A percentile compares a stretch with the other conserved stretches of the same genome.
Evolutionary conservation across 1,139 yeast genomes (phyloP).

Genomic region (Pichia norvegensis): DNA sequence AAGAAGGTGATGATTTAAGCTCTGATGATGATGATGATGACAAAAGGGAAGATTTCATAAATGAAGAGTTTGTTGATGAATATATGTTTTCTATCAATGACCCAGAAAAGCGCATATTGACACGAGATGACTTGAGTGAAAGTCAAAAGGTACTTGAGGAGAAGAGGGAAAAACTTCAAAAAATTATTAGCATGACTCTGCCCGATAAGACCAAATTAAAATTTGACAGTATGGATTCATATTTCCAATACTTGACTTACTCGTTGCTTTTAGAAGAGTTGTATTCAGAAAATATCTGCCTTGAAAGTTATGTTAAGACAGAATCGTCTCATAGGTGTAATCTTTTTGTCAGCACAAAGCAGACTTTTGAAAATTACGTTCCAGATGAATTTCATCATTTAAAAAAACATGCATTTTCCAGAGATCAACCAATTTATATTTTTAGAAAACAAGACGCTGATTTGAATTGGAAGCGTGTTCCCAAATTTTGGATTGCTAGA

Average conservation of each 20-base stretch:
- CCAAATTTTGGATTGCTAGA: slow-evolving; percentile 41
- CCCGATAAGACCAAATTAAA: slow-evolving; percentile 34
- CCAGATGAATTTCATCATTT: slow-evolving; percentile 31
- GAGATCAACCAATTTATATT: slow-evolving; percentile 38
- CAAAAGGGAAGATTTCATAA: slow-evolving; percentile 14
- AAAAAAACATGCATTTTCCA: slow-evolving; percentile 40
- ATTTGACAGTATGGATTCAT: slow-evolving; percentile 43
- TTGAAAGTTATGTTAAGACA: slow-evolving; percentile 40
- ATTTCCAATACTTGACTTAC: slow-evolving; percentile 51
- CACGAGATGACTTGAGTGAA: slow-evolving; percentile 36
- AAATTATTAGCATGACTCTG: slow-evolving; percentile 16
- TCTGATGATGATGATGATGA: slow-evolving; percentile 41
- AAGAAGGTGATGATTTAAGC: slow-evolving; percentile 27
- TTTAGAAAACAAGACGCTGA: slow-evolving; percentile 27
- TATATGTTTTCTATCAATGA: slow-evolving; percentile 3
- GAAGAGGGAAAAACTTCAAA: slow-evolving; percentile 14
- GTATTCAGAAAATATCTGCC: slow-evolving; percentile 37
- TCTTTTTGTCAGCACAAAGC: slow-evolving; percentile 26
- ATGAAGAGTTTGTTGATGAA: neutral
- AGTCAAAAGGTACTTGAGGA: slow-evolving; percentile 13
- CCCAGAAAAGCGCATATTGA: slow-evolving; percentile 4
- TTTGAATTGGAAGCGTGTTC: slow-evolving; percentile 33
- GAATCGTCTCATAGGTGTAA: slow-evolving; percentile 31
- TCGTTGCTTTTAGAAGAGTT: slow-evolving; percentile 56
- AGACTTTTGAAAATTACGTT: slow-evolving; percentile 21